A percentile compares a stretch with the other conserved stretches of the same genome.
These are phyloP conservation scores for Otatea glauca DNA, from an alignment of 176 grass and related monocot genomes.

Conservation along the genomic window DNA sequence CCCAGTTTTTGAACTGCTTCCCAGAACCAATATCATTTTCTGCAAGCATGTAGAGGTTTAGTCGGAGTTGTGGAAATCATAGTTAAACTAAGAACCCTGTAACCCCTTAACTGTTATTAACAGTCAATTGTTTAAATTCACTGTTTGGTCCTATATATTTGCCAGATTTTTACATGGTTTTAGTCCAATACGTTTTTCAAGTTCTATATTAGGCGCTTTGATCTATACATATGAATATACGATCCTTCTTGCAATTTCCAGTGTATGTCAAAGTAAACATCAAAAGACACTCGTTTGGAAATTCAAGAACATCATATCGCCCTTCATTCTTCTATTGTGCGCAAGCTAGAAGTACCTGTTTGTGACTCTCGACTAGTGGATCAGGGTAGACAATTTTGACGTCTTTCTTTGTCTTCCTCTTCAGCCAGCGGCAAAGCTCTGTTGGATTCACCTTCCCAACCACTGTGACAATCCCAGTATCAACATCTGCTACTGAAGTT, in stretches of 20 bases:
- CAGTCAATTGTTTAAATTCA: background rate
- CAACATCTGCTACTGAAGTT: slow-evolving; percentile 23
- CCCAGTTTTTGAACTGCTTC: slow-evolving; percentile 25
- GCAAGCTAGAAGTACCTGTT: slow-evolving; percentile 30
- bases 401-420: slow-evolving; percentile 48
- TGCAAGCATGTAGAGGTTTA: slow-evolving; percentile 25
- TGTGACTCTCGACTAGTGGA: background rate
- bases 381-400: slow-evolving; percentile 38
- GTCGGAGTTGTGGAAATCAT: background rate
- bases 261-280: background rate
- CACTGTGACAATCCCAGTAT: slow-evolving; percentile 39
- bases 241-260: background rate
- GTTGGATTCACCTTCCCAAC: slow-evolving; percentile 40
- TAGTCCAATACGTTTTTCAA: background rate
- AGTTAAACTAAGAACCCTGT: background rate
- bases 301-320: background rate
- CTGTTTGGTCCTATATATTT: background rate
- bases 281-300: background rate
- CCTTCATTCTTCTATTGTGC: slow-evolving; percentile 3
- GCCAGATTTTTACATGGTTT: background rate
- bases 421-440: slow-evolving; percentile 43
- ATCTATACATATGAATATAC: background rate
- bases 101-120: background rate
- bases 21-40: slow-evolving; percentile 40
- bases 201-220: background rate